A percentile compares a stretch with the other conserved stretches of the same genome.
phyloP scores from a whole-genome alignment of 2,329 filamentous ascomycete genomes.

The Metarhizium anisopliae region DNA sequence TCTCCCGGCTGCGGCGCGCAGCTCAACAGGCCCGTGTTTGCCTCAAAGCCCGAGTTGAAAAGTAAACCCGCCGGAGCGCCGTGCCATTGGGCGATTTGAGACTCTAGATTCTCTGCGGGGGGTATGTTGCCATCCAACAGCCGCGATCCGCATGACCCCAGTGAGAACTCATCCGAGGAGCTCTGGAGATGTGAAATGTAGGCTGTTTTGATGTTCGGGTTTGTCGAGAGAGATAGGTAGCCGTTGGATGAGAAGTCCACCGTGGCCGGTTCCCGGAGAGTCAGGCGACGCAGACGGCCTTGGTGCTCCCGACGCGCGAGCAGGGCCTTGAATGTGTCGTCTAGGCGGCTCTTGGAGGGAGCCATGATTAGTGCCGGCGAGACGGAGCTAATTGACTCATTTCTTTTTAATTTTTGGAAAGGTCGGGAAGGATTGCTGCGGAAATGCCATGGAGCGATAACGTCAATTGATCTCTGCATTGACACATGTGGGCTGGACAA shows the following conservation, averaged over 20 bases:
- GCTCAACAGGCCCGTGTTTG: slow-evolving; percentile 55
- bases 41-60: slow-evolving; percentile 56
- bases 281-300: slow-evolving; percentile 35
- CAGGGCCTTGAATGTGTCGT: slow-evolving; percentile 17
- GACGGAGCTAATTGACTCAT: background rate
- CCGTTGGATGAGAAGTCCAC: slow-evolving; percentile 73
- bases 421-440: background rate
- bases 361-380: slow-evolving; percentile 3
- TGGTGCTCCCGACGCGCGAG: slow-evolving; percentile 21
- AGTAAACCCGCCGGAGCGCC: slow-evolving; percentile 35
- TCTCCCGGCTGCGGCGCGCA: slow-evolving; percentile 52
- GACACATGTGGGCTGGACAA: background rate
- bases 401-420: background rate
- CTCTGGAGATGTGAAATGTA: slow-evolving; percentile 41
- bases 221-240: slow-evolving; percentile 65
- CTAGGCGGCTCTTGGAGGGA: slow-evolving; percentile 11
- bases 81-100: slow-evolving; percentile 38
- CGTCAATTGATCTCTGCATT: background rate
- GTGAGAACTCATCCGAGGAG: slow-evolving; percentile 6
- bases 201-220: slow-evolving; percentile 45
- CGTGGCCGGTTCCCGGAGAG: slow-evolving; percentile 54
- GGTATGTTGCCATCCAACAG: slow-evolving; percentile 42
- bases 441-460: background rate
- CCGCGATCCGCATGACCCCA: slow-evolving; percentile 45
- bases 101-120: slow-evolving; percentile 36